phyloP scores from a whole-genome alignment of 2,329 filamentous ascomycete species.

The Tolypocladium ovalisporum region DNA sequence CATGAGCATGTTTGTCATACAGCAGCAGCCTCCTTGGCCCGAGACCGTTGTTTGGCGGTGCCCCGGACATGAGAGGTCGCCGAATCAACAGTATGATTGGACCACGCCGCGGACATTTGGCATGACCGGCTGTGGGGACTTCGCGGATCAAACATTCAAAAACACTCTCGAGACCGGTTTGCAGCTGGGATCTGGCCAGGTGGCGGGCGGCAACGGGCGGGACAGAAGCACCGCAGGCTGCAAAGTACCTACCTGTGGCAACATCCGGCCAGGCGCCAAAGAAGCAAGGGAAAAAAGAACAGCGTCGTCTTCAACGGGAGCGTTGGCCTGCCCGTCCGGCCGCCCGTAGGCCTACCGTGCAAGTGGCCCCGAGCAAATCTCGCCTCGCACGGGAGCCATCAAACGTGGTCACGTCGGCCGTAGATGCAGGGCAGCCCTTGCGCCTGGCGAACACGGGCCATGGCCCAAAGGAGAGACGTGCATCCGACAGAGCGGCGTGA shows the following conservation, averaged over 20 bases:
- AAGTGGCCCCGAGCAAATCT: not conserved
- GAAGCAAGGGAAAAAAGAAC: not conserved
- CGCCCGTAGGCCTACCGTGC: not conserved
- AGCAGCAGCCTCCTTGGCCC: not conserved
- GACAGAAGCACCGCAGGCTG: not conserved
- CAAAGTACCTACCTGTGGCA: not conserved
- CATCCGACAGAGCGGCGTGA: conserved; percentile 8
- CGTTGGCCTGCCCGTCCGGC: not conserved
- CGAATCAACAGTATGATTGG: conserved; percentile 1
- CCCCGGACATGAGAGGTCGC: conserved; percentile 1
- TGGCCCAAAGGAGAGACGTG: conserved; percentile 8
- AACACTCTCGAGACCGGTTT: not conserved
- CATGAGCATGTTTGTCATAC: conserved; percentile 1
- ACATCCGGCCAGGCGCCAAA: not conserved
- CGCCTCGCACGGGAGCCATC: not conserved
- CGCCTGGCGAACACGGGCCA: conserved; percentile 3
- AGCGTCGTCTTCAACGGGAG: not conserved
- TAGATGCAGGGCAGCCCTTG: not conserved
- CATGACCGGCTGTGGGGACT: not conserved
- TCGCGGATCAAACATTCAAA: not conserved
- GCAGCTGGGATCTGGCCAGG: not conserved
- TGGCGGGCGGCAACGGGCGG: not conserved
- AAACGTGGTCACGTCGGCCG: not conserved
- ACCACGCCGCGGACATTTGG: conserved; percentile 1
- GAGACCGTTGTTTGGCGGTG: not conserved